Base-by-base conservation (phyloP, 1,284 basidiomycete genomes). In the Cryptococcus sp. region DNA sequence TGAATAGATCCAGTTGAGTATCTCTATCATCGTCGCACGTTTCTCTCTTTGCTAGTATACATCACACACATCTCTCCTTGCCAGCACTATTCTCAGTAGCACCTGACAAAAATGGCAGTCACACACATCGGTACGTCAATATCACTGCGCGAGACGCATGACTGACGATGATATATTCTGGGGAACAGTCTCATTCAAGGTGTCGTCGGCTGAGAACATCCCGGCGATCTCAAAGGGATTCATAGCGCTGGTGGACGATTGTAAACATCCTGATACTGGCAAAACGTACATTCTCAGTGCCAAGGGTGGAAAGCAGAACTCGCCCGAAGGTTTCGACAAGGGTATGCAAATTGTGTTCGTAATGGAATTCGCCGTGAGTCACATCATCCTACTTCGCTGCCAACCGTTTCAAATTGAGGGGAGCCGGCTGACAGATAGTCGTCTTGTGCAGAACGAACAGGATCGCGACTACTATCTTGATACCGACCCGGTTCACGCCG, bases 301-400 rank as follows among this genome's bases (percentile, higher is more conserved):
- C 17, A 46, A 55, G 40, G 73, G 73, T 38, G 76, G 76, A 1
- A 67, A 65, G 52, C 75, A 76, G 63, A 61, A 59, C 38, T 68
- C 59, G 26, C 52, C 63, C 15, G 76, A 78, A 59, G 70, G 68
- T 0, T 45, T 54, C 11, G 61, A 75, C 38, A 58, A 63, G 5
- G 74, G 68, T 1, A 67, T 73, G 65, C 59, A 74, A 49, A 64
- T 73, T n/a, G 67, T 69, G 5, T 76, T 75, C 53, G 25, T 77
- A 10, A 58, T 72, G 59, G 70, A 74, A 53, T 77, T 77, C 54
- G 64, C 64, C 45, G 72, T 72, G 43, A 52, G 70, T 65, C n/a
- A 15, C 37, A 7, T 22, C 7, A n/a, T 50, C 17, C 29, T 34
- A 10, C 23, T 23, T 17, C 37, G 1, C 23, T 55, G 6, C 17